Conservation (phyloP, 2,329 filamentous ascomycete species). For the Monosporascus ibericus region DNA sequence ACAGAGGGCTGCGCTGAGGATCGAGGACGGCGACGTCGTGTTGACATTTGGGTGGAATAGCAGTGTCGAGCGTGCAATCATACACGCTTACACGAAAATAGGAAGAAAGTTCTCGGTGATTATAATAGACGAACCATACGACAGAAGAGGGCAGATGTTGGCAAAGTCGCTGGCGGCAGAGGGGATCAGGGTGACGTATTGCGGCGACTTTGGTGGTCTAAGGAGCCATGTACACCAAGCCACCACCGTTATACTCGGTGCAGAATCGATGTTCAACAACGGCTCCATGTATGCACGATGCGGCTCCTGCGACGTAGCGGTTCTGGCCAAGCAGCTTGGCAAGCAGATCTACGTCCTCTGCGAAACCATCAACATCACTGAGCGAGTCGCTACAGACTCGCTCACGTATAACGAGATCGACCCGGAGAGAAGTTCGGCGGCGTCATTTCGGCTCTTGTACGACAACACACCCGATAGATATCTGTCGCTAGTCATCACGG, state of each 20-base stretch:
- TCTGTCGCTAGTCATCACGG: constrained; percentile 83
- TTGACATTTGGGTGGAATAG: constrained; percentile 83
- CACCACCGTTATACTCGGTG: constrained; percentile 74
- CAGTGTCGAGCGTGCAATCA: constrained; percentile 76
- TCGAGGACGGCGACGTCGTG: constrained; percentile 73
- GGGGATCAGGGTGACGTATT: constrained; percentile 75
- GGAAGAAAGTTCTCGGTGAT: constrained; percentile 79
- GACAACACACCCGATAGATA: constrained; percentile 87
- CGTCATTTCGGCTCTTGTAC: constrained; percentile 65
- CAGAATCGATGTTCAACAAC: constrained; percentile 93
- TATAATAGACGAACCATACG: constrained; percentile 66
- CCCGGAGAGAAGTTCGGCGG: constrained; percentile 58
- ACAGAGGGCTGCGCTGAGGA: constrained; percentile 65
- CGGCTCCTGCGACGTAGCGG: constrained; percentile 81
- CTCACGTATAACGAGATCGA: constrained; percentile 91
- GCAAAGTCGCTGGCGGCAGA: constrained; percentile 62
- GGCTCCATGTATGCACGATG: constrained; percentile 82
- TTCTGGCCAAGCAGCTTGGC: constrained; percentile 69
- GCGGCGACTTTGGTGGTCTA: constrained; percentile 68
- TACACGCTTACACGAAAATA: constrained; percentile 58
- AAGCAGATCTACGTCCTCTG: constrained; percentile 84
- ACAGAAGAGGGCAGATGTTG: constrained; percentile 48
- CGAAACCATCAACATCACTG: constrained; percentile 88
- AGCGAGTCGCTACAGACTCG: constrained; percentile 82
- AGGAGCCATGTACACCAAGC: constrained; percentile 61